These are phyloP conservation scores for Kodamaea derodonti DNA, from an alignment of 1,139 yeast species.

Conservation along the genomic window DNA sequence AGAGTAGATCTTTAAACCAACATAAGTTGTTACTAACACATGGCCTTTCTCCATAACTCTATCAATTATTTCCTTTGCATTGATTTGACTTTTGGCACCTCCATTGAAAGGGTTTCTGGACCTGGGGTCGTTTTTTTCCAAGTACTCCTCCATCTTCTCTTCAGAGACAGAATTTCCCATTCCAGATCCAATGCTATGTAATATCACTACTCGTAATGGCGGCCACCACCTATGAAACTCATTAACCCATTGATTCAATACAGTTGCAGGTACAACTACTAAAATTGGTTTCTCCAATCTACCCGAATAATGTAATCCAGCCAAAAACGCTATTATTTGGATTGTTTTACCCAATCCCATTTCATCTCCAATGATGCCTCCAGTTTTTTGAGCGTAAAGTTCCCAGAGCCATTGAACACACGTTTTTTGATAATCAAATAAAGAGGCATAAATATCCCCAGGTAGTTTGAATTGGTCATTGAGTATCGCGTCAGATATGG, in stretches of 20 bases:
- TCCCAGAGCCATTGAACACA: conserved; percentile 86
- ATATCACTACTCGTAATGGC: conserved; percentile 75
- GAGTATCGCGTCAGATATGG: conserved; percentile 67
- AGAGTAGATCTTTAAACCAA: conserved; percentile 79
- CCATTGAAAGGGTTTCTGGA: conserved; percentile 7
- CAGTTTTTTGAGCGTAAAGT: conserved; percentile 77
- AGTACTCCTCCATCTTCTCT: conserved; percentile 43
- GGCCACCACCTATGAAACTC: conserved; percentile 99
- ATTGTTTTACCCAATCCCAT: conserved; percentile 98
- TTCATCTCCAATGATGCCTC: conserved; percentile 96
- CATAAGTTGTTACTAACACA: conserved; percentile 86
- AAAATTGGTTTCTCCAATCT: conserved; percentile 71
- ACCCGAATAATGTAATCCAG: conserved; percentile 84
- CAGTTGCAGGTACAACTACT: conserved; percentile 95
- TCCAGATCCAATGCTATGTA: conserved; percentile 92
- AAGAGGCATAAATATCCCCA: conserved; percentile 82
- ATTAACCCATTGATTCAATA: conserved; percentile 91
- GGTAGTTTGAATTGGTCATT: conserved; percentile 73
- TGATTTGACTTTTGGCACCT: conserved; percentile 32
- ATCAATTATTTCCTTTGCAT: conserved; percentile 47
- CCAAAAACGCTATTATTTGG: conserved; percentile 84
- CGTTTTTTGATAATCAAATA: conserved; percentile 91
- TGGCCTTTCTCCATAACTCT: conserved; percentile 63
- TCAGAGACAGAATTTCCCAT: conserved; percentile 54
- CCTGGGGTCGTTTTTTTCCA: conserved; percentile 43